Conservation (phyloP, 768 basidiomycete genomes). For the Leccinum pellstonianum region DNA sequence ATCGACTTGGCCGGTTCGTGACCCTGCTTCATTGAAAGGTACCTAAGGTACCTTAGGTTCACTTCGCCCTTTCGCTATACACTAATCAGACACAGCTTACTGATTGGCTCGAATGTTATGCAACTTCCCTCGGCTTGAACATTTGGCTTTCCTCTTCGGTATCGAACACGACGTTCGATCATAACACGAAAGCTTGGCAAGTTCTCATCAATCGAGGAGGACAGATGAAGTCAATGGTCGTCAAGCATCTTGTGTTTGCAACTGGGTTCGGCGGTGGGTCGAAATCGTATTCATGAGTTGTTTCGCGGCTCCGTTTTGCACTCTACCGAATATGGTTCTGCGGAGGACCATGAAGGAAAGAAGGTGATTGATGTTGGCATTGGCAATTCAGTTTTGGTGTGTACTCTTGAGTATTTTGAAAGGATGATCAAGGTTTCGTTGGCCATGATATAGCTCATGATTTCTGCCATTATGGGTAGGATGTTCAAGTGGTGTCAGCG, state of each 20-base stretch:
- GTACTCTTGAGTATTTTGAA: background rate
- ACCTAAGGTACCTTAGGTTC: background rate
- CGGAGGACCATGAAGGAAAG: constrained; percentile 51
- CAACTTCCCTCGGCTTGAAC: constrained; percentile 54
- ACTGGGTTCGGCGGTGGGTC: constrained; percentile 40
- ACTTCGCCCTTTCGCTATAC: background rate
- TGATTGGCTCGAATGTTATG: constrained; percentile 65
- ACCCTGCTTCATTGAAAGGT: constrained; percentile 48
- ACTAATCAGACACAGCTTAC: constrained; percentile 40
- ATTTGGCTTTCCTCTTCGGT: constrained; percentile 55
- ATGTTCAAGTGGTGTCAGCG: too few species aligned
- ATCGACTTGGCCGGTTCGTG: constrained; percentile 49
- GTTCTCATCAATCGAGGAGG: constrained; percentile 36
- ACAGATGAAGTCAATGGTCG: constrained; percentile 33
- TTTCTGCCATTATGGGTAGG: constrained; percentile 12
- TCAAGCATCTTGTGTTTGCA: constrained; percentile 55
- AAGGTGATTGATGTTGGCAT: constrained; percentile 65
- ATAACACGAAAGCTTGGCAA: constrained; percentile 40
- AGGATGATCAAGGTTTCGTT: constrained; percentile 1
- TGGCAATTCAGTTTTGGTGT: constrained; percentile 49
- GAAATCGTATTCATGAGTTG: constrained; percentile 34
- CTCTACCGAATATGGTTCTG: constrained; percentile 48
- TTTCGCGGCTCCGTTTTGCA: constrained; percentile 56
- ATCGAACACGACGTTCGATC: constrained; percentile 34
- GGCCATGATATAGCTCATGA: constrained; percentile 42